Conservation (phyloP, 2,329 filamentous ascomycete genomes). For the Tolypocladium endophyticum region DNA sequence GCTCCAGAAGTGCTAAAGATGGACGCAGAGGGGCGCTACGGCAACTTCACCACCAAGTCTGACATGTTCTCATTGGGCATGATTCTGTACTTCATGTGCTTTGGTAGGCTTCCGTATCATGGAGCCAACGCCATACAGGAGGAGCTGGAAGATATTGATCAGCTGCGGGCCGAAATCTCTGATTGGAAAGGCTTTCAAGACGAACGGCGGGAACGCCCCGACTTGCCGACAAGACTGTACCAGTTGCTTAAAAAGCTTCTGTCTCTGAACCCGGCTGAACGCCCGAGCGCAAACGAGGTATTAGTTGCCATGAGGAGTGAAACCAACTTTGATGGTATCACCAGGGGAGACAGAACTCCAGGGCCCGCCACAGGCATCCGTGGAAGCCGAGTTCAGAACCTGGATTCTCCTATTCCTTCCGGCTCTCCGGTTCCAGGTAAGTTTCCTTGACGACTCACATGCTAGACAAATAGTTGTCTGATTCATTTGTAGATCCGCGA, state of each 20-base stretch:
- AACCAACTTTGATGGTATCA: conserved; percentile 34
- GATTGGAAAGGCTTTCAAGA: conserved; percentile 82
- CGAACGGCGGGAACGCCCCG: conserved; percentile 61
- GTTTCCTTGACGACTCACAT: background rate
- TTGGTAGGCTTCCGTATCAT: conserved; percentile 74
- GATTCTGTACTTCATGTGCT: conserved; percentile 98
- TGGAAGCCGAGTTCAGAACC: conserved; percentile 39
- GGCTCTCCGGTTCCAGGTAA: conserved; percentile 38
- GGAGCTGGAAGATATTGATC: conserved; percentile 83
- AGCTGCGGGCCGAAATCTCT: conserved; percentile 74
- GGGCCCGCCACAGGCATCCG: conserved; percentile 29
- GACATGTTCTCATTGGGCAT: conserved; percentile 98
- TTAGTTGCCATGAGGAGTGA: conserved; percentile 66
- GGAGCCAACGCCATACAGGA: conserved; percentile 80
- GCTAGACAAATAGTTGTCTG: conserved; percentile 1
- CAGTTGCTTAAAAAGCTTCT: conserved; percentile 72
- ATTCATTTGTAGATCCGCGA: conserved; percentile 21
- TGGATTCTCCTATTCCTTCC: conserved; percentile 42
- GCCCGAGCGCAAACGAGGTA: conserved; percentile 81
- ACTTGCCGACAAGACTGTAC: conserved; percentile 80
- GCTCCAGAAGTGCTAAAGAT: conserved; percentile 81
- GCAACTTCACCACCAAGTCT: conserved; percentile 93
- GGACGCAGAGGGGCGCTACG: conserved; percentile 60
- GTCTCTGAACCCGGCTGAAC: conserved; percentile 61
- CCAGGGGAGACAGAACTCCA: conserved; percentile 19